Base-by-base conservation (phyloP, 306 rosid species). In the Sicyos edulis region DNA sequence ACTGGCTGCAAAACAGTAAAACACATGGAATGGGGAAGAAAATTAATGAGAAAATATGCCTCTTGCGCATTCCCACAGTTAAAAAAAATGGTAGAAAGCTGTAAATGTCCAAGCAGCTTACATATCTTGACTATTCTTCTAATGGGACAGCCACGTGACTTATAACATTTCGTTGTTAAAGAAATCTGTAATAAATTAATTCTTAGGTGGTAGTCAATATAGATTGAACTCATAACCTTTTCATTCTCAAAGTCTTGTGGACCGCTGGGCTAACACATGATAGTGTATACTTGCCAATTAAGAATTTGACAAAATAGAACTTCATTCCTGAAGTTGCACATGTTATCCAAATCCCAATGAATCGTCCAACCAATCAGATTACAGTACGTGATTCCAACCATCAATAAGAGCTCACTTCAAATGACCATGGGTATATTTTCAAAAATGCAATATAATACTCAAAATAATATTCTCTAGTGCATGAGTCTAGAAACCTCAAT, bases 1-100 rank as follows among this genome's bases (percentile, higher is more conserved):
- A 16, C 40, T 17, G 19, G 79, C 80, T 20, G 65, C 19, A 32
- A 22, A 53, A 53, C 19, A n/a, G 32, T 55, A 10, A 21, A 21
- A 21, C 13, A 55, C 26, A 20, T 20, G 15, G 29, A 55, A 55
- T 55, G 32, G 5, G 19, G 8, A 32, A 60, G 17, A 32, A 60
- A 60, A 60, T 6, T 4, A 29, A 22, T 22, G 64, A 58, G 40
- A 58, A 22, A 58, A 58, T 57, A 22, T 24, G 42, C 10, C 65
- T 59, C 64, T 24, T 26, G 26, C 4, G 64, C 22, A 58, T 58
- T n/a, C 64, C 64, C 13, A 24, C 19, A 26, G 26, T 37, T 37
- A 4, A 37, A n/a, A 40, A 40, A 40, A 7, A 40, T 40, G 45
- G 45, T 40, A 40, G 9, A 7, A 40, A 40, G 6, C 45, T 1